Base-by-base conservation (phyloP, 2,329 filamentous ascomycete species). In the Blastomyces gilchristii region DNA sequence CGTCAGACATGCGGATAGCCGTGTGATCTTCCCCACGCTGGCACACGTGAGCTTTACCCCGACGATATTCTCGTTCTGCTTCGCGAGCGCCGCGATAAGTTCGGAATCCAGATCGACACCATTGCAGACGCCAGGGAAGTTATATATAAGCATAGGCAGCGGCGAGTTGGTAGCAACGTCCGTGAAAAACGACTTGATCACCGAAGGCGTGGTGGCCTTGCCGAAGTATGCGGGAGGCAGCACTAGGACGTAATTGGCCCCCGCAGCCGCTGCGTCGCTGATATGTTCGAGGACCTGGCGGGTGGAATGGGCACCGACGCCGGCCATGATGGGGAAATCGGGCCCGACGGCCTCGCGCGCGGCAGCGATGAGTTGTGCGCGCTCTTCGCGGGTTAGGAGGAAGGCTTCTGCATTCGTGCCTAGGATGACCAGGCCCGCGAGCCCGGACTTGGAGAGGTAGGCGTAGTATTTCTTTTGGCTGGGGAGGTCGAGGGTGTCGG, bases 61-160 rank as follows among this genome's bases (percentile, higher is more conserved):
- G 25, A 87, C 84, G 53, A 87, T 80, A 63, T 84, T 85, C 70
- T 14, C 61, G 62, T 50, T 66, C 65, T 80, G 73, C 39, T 72
- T 73, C 1, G 83, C 84, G 31, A 87, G 78, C 31, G 73, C 72
- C 1, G 81, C 76, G 57, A 89, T 84, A 0, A 80, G 80, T 59
- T 84, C 85, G 1, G 85, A 87, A 72, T 88, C 86, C 31, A 89
- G 76, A 70, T 89, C 87, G 2, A 89, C 77, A 31, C 86, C 86
- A 66, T 87, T 86, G 69, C 83, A 87, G 25, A 89, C 85, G 14
- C 78, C 84, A 0, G 87, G 87, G 74, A 88, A 89, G 73, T 88
- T 88, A 74, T 88, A 87, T 16, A 88, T 74, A 50, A 89, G 79
- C 41, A 88, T 77, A 0, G 85, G 85, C 2, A 88, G 72, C 1